Evolutionary conservation across 2,329 filamentous ascomycete species (phyloP), one percentile per base, ranked within the genome.

Genomic region (Arthrobotrys megalospora): DNA sequence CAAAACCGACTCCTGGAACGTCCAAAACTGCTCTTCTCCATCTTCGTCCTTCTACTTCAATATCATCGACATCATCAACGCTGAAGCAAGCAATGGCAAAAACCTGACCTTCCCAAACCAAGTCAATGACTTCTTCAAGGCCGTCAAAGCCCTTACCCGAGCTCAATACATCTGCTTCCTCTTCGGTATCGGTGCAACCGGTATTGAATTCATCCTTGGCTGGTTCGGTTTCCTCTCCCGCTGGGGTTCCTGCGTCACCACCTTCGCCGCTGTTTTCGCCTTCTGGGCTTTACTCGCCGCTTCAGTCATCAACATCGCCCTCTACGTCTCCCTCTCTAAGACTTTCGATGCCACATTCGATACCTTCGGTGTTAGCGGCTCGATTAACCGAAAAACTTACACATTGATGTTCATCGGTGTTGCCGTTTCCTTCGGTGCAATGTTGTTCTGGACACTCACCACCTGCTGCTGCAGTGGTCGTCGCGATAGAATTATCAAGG

Each of bases 361-460:
- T 81, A 86, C 88, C 63, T 97, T 96, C 84, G 90, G 91, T 79
- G 91, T 95, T 81, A 84, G 88, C 4, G 89, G 90, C 63, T 85
- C 83, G 63, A 85, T 96, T 83, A 92, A 94, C 85, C 89, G 84
- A 34, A 86, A 87, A 76, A 95, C 92, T 86, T 90, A 96, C 68
- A 88, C 88, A 41, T 86, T 90, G 19, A 89, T 92, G 82, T 97
- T 94, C 93, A 87, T 98, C 77, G 91, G 91, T 50, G 91, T 91
- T 45, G 92, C 89, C 32, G 94, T 96, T 83, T 91, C 91, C 79
- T 83, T 96, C 38, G 92, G 85, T 48, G 91, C 92, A 6, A 90
- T 89, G 80, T 85, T 97, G 83, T 97, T 98, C 91, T 98, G 96
- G 95, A 86, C 94, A 83, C 90, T 96, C 84, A 93, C 91, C 84